These are phyloP conservation scores for Fusarium globosum DNA, from an alignment of 2,329 filamentous ascomycete species.

Conservation along the genomic window DNA sequence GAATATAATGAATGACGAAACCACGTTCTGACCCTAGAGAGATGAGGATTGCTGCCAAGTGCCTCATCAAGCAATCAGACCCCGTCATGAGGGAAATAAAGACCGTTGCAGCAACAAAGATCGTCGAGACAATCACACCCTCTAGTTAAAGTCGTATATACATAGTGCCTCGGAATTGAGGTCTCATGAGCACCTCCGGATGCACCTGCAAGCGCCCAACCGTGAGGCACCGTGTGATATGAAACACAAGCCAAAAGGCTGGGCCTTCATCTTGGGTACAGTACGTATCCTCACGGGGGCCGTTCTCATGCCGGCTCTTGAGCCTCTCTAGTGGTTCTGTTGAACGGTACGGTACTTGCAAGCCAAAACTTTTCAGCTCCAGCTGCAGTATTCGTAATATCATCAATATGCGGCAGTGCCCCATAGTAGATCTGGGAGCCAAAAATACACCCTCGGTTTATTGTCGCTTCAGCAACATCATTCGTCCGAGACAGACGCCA, in stretches of 20 bases:
- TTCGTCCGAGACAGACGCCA: constrained; percentile 40
- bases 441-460: constrained; percentile 11
- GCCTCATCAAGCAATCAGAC: constrained; percentile 7
- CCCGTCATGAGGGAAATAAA: constrained; percentile 13
- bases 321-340: constrained; percentile 9
- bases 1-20: constrained; percentile 32
- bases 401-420: constrained; percentile 8
- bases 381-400: constrained; percentile 1
- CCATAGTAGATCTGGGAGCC: constrained; percentile 23
- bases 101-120: constrained; percentile 16
- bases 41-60: constrained; percentile 17
- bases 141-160: constrained; percentile 12
- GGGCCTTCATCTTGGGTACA: constrained; percentile 5
- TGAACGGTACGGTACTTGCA: background rate
- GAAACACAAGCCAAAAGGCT: constrained; percentile 3
- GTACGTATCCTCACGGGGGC: background rate
- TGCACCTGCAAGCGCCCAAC: constrained; percentile 38
- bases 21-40: background rate
- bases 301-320: constrained; percentile 5
- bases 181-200: constrained; percentile 38
- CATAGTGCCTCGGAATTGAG: constrained; percentile 35
- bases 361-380: constrained; percentile 22
- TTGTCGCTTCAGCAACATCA: constrained; percentile 31
- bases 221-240: constrained; percentile 8
- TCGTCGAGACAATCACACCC: constrained; percentile 26